Conservation (phyloP, 176 grass and related monocot species). For the Bothriochloa decipiens region DNA sequence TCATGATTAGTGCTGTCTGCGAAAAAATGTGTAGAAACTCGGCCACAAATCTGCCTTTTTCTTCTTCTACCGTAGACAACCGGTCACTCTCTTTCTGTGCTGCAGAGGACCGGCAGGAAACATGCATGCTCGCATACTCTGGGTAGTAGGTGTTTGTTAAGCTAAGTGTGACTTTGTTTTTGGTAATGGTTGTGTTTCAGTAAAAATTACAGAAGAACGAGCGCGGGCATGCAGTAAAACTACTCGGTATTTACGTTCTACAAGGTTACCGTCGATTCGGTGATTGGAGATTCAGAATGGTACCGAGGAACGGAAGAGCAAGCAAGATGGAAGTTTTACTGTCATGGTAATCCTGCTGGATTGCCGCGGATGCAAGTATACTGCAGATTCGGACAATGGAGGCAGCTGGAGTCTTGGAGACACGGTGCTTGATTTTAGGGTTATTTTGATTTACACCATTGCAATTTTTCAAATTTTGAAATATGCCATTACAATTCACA, state of each 20-base stretch:
- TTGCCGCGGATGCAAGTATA: not conserved
- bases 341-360: too few relatives aligned
- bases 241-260: not conserved
- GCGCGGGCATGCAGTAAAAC: not conserved
- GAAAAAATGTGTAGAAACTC: too few relatives aligned
- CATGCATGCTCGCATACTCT: not conserved
- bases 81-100: not conserved
- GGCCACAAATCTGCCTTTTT: conserved; percentile 32
- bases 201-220: not conserved
- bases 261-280: not conserved
- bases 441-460: too few relatives aligned
- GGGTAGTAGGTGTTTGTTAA: conserved; percentile 39
- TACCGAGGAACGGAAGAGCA: too few relatives aligned
- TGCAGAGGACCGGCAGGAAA: not conserved
- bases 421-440: not conserved
- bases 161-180: conserved; percentile 32
- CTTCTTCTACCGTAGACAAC: conserved; percentile 12
- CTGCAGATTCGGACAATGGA: not conserved
- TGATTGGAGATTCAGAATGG: too few relatives aligned
- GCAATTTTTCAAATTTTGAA: too few relatives aligned
- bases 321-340: too few relatives aligned
- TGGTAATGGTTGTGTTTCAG: not conserved
- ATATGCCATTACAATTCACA: too few relatives aligned
- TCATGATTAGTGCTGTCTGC: too few relatives aligned
- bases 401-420: not conserved